Evolutionary conservation across 495 filamentous ascomycete genomes (phyloP).

Genomic region (Bombardia bombarda): DNA sequence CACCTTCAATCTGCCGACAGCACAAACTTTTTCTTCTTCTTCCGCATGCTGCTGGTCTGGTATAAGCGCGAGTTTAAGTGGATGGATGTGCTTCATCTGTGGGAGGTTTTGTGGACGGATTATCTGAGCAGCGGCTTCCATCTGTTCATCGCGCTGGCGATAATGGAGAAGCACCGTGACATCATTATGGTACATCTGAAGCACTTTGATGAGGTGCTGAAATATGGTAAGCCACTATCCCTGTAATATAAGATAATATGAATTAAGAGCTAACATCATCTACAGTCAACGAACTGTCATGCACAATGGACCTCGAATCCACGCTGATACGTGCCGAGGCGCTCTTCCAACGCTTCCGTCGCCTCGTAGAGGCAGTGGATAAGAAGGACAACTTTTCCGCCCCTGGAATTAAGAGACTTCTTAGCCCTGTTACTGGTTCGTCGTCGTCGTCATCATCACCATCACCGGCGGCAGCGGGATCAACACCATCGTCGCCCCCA

Average conservation of each 20-base stretch:
- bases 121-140: conserved; percentile 83
- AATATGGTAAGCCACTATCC: conserved; percentile 64
- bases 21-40: conserved; percentile 99
- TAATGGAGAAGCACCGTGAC: conserved; percentile 88
- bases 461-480: background rate
- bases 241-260: conserved; percentile 4
- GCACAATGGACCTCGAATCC: conserved; percentile 79
- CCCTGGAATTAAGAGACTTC: conserved; percentile 31
- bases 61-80: conserved; percentile 96
- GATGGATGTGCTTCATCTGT: conserved; percentile 76
- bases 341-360: conserved; percentile 80
- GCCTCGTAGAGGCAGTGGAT: conserved; percentile 81
- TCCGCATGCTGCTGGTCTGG: conserved; percentile 96
- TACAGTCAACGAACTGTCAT: conserved; percentile 85
- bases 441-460: conserved; percentile 11
- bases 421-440: too few species aligned
- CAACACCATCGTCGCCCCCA: background rate
- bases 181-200: conserved; percentile 93
- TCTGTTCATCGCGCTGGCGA: conserved; percentile 86
- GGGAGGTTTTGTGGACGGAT: conserved; percentile 95
- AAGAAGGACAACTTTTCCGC: conserved; percentile 74
- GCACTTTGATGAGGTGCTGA: conserved; percentile 94
- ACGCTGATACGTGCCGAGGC: conserved; percentile 81
- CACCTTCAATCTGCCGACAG: conserved; percentile 84
- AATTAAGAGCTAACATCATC: background rate